These are phyloP conservation scores for Kitagawia praeruptora DNA, from an alignment of 129 eudicot genomes.

Conservation along the genomic window DNA sequence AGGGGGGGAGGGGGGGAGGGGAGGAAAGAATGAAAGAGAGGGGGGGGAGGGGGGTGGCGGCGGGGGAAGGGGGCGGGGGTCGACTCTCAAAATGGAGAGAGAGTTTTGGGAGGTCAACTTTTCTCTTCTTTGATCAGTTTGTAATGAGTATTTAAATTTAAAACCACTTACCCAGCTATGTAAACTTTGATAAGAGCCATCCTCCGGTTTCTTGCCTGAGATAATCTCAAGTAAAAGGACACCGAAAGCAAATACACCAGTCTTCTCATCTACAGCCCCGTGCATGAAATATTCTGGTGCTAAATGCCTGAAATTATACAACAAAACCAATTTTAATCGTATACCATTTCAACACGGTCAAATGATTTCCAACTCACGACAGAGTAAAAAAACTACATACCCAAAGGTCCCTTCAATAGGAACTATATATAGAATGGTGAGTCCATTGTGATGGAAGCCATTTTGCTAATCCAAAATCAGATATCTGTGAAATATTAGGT, in stretches of 20 bases:
- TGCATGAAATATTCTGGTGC: slow-evolving; percentile 98
- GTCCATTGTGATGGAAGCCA: slow-evolving; percentile 99
- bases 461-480: slow-evolving; percentile 94
- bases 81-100: too few species aligned
- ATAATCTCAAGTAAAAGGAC: slow-evolving; percentile 75
- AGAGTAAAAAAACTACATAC: slow-evolving; percentile 37
- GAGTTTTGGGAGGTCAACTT: too few species aligned
- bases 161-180: slow-evolving; percentile 80
- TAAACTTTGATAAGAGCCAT: slow-evolving; percentile 80
- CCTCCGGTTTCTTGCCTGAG: slow-evolving; percentile 85
- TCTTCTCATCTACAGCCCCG: slow-evolving; percentile 93
- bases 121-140: too few species aligned
- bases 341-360: not conserved
- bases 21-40: too few species aligned
- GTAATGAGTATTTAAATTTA: too few species aligned
- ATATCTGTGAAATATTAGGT: slow-evolving; percentile 38
- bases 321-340: not conserved
- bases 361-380: not conserved
- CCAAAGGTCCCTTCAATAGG: slow-evolving; percentile 99
- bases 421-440: slow-evolving; percentile 87
- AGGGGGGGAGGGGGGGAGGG: too few species aligned
- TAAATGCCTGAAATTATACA: slow-evolving; percentile 48
- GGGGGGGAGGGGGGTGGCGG: too few species aligned
- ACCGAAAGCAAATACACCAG: slow-evolving; percentile 94
- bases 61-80: too few species aligned